Conservation (phyloP, 129 eudicot species). For the Erigeron canadensis region DNA sequence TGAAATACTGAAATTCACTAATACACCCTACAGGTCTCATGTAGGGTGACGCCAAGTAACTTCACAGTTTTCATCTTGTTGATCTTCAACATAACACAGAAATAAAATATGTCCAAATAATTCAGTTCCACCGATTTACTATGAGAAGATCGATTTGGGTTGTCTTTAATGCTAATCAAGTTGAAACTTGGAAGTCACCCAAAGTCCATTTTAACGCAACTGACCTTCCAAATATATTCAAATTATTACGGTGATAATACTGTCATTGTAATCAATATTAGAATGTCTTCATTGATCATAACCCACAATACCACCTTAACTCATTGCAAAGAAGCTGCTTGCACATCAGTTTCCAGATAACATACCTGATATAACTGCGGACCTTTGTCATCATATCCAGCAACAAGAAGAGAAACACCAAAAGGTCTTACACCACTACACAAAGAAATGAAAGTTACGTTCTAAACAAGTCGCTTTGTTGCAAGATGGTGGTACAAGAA, state of each 20-base stretch:
- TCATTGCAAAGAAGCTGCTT: not conserved
- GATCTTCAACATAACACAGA: not conserved
- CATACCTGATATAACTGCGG: slow-evolving; percentile 92
- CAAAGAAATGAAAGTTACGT: not conserved
- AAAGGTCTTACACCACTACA: slow-evolving; percentile 86
- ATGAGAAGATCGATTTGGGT: no score
- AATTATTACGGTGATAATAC: no score
- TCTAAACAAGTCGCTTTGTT: not conserved
- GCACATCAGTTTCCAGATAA: not conserved
- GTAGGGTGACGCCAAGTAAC: not conserved
- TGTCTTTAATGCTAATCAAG: not conserved
- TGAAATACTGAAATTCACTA: not conserved
- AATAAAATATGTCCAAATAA: not conserved
- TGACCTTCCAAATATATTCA: no score
- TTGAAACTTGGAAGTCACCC: not conserved
- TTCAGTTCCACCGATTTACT: not conserved
- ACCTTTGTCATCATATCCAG: slow-evolving; percentile 89
- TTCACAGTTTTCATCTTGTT: not conserved
- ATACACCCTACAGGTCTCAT: not conserved
- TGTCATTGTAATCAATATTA: no score
- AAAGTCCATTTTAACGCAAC: no score
- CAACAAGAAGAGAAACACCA: slow-evolving; percentile 80
- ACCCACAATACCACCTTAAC: no score
- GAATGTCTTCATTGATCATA: no score
- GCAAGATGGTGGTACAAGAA: not conserved